Conservation (phyloP, 2,329 filamentous ascomycete species). For the Botryosphaeria agaves region DNA sequence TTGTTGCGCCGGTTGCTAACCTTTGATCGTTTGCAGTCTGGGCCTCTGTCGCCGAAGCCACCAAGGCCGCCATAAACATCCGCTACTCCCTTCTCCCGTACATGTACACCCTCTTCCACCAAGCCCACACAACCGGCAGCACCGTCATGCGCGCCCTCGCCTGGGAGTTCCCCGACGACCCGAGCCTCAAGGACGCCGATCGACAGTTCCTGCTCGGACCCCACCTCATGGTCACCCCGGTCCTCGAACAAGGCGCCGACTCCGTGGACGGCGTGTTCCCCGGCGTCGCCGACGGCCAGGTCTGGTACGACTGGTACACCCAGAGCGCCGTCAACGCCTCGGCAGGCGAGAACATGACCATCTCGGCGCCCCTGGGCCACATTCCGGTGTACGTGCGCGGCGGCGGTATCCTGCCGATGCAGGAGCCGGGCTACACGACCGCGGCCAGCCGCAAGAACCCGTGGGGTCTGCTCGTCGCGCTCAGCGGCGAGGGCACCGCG, state of each 20-base stretch:
- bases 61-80: constrained; percentile 49
- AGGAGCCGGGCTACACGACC: constrained; percentile 52
- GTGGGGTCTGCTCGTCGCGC: constrained; percentile 50
- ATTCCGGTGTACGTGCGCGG: constrained; percentile 58
- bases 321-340: constrained; percentile 31
- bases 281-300: constrained; percentile 37
- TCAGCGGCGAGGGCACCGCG: constrained; percentile 38
- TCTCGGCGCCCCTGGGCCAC: constrained; percentile 44
- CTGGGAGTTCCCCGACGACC: constrained; percentile 61
- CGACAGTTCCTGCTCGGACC: constrained; percentile 56
- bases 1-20: no score
- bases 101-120: constrained; percentile 56
- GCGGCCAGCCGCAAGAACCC: constrained; percentile 41
- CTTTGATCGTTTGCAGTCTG: constrained; percentile 32
- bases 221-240: constrained; percentile 48
- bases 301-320: constrained; percentile 75
- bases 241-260: constrained; percentile 42
- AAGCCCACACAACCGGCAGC: constrained; percentile 45
- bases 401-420: constrained; percentile 47
- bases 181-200: constrained; percentile 46
- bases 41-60: constrained; percentile 46
- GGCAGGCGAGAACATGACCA: constrained; percentile 39
- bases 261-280: constrained; percentile 54
- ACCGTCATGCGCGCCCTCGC: constrained; percentile 57
- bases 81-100: constrained; percentile 57